Conservation (phyloP, 441 rosid species). For the Corymbia calophylla region DNA sequence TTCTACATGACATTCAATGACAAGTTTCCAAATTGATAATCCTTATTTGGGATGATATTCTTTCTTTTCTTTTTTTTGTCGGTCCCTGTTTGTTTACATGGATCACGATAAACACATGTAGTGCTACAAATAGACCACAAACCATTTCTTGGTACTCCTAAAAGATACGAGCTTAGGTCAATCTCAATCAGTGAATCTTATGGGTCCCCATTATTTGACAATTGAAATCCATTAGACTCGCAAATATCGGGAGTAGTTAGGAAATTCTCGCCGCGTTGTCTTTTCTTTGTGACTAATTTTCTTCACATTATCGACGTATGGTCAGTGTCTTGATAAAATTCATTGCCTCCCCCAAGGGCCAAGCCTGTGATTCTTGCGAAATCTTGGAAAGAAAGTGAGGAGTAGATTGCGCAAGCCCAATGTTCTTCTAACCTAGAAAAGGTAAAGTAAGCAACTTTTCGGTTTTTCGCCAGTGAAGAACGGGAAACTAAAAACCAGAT, state of each 20-base stretch:
- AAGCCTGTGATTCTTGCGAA: neutral
- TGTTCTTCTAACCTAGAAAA: neutral
- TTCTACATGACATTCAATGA: neutral
- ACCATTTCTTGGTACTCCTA: neutral
- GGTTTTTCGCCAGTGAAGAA: neutral
- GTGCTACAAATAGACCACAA: neutral
- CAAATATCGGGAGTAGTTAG: neutral
- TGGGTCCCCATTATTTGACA: neutral
- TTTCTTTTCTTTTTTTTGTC: too few species aligned
- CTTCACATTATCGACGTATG: neutral
- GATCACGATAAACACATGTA: too few species aligned
- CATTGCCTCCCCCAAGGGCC: neutral
- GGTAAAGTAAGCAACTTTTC: neutral
- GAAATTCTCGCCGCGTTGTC: neutral
- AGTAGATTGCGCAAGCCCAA: neutral
- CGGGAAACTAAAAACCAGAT: neutral
- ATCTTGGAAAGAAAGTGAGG: neutral
- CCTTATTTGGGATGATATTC: neutral
- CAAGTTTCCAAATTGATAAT: neutral
- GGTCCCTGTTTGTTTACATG: neutral
- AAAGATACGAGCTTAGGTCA: neutral
- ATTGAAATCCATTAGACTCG: neutral
- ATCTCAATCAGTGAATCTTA: neutral
- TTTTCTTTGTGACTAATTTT: too few species aligned
- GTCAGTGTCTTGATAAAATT: neutral